Evolutionary conservation across 352 stramenopile genomes (phyloP).

Genomic region (Phytophthora cactorum): DNA sequence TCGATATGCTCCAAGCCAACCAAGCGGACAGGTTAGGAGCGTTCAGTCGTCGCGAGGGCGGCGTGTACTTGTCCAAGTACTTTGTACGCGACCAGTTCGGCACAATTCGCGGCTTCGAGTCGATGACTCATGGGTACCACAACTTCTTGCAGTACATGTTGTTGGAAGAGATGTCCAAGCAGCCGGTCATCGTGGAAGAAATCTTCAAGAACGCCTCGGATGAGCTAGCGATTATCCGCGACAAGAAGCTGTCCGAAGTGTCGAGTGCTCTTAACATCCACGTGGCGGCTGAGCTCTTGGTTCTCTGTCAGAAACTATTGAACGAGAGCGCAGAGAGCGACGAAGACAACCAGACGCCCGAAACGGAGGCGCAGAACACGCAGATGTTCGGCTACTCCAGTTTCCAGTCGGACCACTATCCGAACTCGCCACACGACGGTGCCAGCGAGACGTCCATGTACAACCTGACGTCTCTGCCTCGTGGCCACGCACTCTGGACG

Average conservation of each 20-base stretch:
- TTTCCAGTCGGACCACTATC: constrained; percentile 66
- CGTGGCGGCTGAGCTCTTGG: constrained; percentile 70
- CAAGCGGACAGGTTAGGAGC: constrained; percentile 84
- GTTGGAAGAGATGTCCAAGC: constrained; percentile 85
- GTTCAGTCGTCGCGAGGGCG: constrained; percentile 81
- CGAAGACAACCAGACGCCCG: constrained; percentile 42
- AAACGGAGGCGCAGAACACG: constrained; percentile 35
- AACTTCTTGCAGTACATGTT: constrained; percentile 92
- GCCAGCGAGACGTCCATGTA: constrained; percentile 80
- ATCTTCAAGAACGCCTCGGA: constrained; percentile 73
- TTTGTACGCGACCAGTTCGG: constrained; percentile 91
- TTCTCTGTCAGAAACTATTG: constrained; percentile 69
- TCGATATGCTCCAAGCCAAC: constrained; percentile 90
- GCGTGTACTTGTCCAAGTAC: constrained; percentile 88
- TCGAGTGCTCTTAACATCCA: constrained; percentile 80
- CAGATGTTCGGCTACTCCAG: constrained; percentile 58
- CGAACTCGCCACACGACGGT: constrained; percentile 61
- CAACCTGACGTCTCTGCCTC: constrained; percentile 69
- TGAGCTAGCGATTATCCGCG: constrained; percentile 63
- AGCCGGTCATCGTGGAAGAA: constrained; percentile 64
- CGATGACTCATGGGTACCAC: constrained; percentile 90
- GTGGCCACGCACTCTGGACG: constrained; percentile 63
- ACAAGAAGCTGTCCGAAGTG: constrained; percentile 52
- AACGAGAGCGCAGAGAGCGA: constrained; percentile 46
- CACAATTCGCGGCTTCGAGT: constrained; percentile 88